A percentile compares a stretch with the other conserved stretches of the same genome.
Evolutionary conservation across 306 rosid species (phyloP).

Genomic region (Fagus sylvatica): DNA sequence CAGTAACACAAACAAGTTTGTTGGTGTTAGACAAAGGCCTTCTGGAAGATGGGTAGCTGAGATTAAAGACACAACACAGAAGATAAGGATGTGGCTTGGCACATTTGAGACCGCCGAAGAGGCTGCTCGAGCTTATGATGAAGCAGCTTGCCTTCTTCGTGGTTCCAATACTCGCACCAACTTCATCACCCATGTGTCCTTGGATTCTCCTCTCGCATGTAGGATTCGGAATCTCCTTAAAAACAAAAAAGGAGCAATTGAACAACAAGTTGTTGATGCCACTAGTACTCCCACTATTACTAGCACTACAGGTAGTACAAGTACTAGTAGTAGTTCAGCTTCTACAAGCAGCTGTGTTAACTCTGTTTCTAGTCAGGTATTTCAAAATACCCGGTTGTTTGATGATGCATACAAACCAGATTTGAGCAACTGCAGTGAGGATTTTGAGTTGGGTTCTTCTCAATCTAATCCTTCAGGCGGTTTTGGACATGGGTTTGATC

Average conservation of each 20-base stretch:
- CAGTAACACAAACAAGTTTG: slow-evolving; percentile 60
- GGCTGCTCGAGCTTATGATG: slow-evolving; percentile 92
- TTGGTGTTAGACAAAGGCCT: slow-evolving; percentile 93
- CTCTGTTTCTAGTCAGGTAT: slow-evolving; percentile 14
- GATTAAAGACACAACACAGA: slow-evolving; percentile 89
- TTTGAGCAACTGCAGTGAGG: slow-evolving; percentile 52
- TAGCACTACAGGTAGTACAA: neutral
- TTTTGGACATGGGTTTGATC: slow-evolving; percentile 43
- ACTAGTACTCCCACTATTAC: slow-evolving; percentile 9
- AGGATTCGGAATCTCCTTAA: slow-evolving; percentile 70
- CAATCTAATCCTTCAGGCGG: slow-evolving; percentile 47
- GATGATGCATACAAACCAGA: slow-evolving; percentile 72
- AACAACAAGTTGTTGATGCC: slow-evolving; percentile 12
- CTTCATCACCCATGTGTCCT: slow-evolving; percentile 74
- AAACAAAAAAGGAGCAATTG: slow-evolving; percentile 41
- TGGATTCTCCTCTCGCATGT: slow-evolving; percentile 82
- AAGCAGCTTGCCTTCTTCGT: slow-evolving; percentile 95
- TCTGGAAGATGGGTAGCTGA: slow-evolving; percentile 99
- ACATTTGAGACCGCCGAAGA: slow-evolving; percentile 96
- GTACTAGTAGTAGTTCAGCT: slow-evolving; percentile 7
- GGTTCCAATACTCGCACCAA: slow-evolving; percentile 89
- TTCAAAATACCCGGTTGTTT: slow-evolving; percentile 32
- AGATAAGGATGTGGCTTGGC: slow-evolving; percentile 98
- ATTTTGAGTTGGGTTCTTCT: slow-evolving; percentile 28
- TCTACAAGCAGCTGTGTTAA: slow-evolving; percentile 17